Evolutionary conservation across 192 early-diverging fungal genomes (phyloP).

Genomic region (Entomortierella beljakovae): DNA sequence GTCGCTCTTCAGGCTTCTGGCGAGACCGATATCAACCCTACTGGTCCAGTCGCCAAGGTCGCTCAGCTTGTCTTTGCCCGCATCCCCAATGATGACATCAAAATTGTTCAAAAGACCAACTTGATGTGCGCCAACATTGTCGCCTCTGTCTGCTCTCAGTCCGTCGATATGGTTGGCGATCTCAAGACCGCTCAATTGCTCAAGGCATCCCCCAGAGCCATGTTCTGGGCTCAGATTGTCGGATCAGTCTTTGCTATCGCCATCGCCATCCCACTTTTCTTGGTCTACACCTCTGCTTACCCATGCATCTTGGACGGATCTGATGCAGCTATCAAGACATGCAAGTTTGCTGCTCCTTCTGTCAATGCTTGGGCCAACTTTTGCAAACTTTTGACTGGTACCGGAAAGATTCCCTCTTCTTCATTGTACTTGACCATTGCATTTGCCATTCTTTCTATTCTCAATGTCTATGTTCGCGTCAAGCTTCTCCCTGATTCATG

Average conservation of each 20-base stretch:
- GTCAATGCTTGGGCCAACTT: slow-evolving; percentile 55
- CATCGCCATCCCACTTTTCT: slow-evolving; percentile 66
- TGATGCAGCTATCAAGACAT: slow-evolving; percentile 49
- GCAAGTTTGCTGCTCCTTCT: slow-evolving; percentile 54
- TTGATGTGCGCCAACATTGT: slow-evolving; percentile 71
- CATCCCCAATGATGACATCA: slow-evolving; percentile 60
- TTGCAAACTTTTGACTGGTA: slow-evolving; percentile 40
- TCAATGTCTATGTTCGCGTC: neutral
- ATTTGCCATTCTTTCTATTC: slow-evolving; percentile 6
- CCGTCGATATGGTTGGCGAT: slow-evolving; percentile 80
- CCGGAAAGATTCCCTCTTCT: neutral
- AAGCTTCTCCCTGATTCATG: slow-evolving; percentile 58
- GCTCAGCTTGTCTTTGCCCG: slow-evolving; percentile 76
- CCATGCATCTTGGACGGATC: slow-evolving; percentile 68
- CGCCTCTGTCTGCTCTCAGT: slow-evolving; percentile 63
- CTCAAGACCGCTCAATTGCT: slow-evolving; percentile 78
- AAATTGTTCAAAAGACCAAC: slow-evolving; percentile 65
- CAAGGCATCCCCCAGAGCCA: slow-evolving; percentile 71
- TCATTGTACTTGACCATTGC: slow-evolving; percentile 27
- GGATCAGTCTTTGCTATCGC: slow-evolving; percentile 72
- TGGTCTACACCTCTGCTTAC: slow-evolving; percentile 72
- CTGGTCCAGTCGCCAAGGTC: slow-evolving; percentile 71
- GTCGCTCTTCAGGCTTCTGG: slow-evolving; percentile 73
- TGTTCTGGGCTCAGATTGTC: slow-evolving; percentile 74
- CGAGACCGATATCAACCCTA: slow-evolving; percentile 77